Base-by-base conservation (phyloP, 2,329 filamentous ascomycete species). In the Zopfia rhizophila region DNA sequence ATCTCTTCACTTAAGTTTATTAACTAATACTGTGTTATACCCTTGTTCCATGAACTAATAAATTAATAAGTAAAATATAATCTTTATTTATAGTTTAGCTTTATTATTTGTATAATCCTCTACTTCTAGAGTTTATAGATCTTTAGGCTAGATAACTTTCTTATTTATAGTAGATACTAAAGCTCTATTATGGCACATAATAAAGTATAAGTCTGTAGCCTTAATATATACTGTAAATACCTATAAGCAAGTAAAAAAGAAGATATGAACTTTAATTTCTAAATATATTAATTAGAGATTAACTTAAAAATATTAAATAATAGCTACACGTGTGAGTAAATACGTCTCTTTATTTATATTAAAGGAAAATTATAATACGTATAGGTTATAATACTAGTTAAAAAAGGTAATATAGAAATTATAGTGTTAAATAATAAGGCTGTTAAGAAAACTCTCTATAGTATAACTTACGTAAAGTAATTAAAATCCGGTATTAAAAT, bases 361-460 rank as follows among this genome's bases (percentile, higher is more conserved):
- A 18, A 67, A 46, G 3, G 69, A 65, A 35, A 62, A 61, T 5
- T 66, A 58, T 3, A 86, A 84, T 11, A 86, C 68, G 58, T 83
- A 88, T 8, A 85, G 72, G 4, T 75, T 62, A 53, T 78, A 70
- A 43, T 85, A 76, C 43, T 78, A 71, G 18, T 83, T 75, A 60
- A 91, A 89, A 73, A 90, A 92, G 12, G 85, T 72, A 50, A 91
- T 68, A 51, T 90, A 81, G 57, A 91, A 91, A 45, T 85, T 83
- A 66, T 87, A 90, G 40, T 85, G 84, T 37, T 87, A 78, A 42
- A 79, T 78, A 29, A 77, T 73, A 12, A 91, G 76, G 43, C 82
- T 78, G 29, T 75, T 68, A 1, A 91, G 75, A 53, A 90, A 86
- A 5, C 73, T 75, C 66, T 92, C 89, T 0, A 90, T 82, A 1